Percentiles rank a stretch among this genome's conserved stretches.
Conservation (phyloP, 345 rosid species). For the Populus deltoides region DNA sequence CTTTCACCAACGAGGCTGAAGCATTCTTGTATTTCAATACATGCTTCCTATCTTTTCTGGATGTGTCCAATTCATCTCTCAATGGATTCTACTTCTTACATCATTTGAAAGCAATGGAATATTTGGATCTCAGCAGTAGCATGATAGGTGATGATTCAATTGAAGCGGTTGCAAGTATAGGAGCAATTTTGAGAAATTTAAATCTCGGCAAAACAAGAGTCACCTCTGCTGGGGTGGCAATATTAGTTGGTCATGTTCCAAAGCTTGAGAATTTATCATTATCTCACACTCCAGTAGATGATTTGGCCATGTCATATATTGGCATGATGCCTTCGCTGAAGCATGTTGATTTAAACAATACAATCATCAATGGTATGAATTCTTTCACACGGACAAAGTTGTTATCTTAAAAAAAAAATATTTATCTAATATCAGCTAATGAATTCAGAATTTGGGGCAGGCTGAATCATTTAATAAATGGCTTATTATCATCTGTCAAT, state of each 20-base stretch:
- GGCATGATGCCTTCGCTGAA: slow-evolving; percentile 57
- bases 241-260: slow-evolving; percentile 62
- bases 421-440: neutral
- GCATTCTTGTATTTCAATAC: slow-evolving; percentile 45
- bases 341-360: slow-evolving; percentile 68
- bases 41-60: slow-evolving; percentile 52
- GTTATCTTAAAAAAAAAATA: neutral
- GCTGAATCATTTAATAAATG: neutral
- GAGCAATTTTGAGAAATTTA: slow-evolving; percentile 57
- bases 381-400: neutral
- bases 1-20: slow-evolving; percentile 54
- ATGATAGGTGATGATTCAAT: slow-evolving; percentile 63
- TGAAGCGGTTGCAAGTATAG: slow-evolving; percentile 50
- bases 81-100: slow-evolving; percentile 51
- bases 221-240: slow-evolving; percentile 57
- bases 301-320: slow-evolving; percentile 52
- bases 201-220: slow-evolving; percentile 66
- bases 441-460: neutral
- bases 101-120: slow-evolving; percentile 54
- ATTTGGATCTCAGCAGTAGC: slow-evolving; percentile 68
- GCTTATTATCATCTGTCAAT: neutral
- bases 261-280: slow-evolving; percentile 60
- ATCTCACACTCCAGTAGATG: slow-evolving; percentile 58
- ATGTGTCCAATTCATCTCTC: slow-evolving; percentile 61
- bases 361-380: slow-evolving; percentile 60